phyloP scores from a whole-genome alignment of 805 yeast genomes.

The Tetrapisispora iriomotensis region DNA sequence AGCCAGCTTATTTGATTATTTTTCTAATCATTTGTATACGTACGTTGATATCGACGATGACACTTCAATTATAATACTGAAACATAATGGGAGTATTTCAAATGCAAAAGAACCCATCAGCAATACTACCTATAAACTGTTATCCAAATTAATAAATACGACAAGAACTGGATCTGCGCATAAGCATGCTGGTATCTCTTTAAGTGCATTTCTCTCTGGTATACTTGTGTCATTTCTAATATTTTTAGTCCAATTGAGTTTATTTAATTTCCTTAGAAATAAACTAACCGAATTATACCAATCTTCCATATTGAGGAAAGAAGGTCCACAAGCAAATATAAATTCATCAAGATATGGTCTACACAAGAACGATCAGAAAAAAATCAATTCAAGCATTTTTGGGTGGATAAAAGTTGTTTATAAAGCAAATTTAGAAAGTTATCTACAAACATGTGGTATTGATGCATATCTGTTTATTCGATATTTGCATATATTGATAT shows the following conservation, averaged over 20 bases:
- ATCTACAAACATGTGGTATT: slow-evolving; percentile 39
- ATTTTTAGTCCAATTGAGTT: slow-evolving; percentile 42
- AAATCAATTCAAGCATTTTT: slow-evolving; percentile 18
- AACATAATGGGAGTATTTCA: slow-evolving; percentile 3
- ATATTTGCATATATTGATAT: slow-evolving; percentile 41
- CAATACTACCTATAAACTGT: slow-evolving; percentile 10
- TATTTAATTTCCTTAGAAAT: slow-evolving; percentile 33
- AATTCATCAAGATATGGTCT: neutral
- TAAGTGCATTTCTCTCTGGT: slow-evolving; percentile 47
- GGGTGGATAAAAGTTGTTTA: slow-evolving; percentile 47
- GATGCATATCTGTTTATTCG: slow-evolving; percentile 71
- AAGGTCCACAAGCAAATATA: slow-evolving; percentile 15
- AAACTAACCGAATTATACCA: slow-evolving; percentile 40
- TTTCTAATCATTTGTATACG: slow-evolving; percentile 8
- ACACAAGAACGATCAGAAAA: neutral
- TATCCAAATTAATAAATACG: slow-evolving; percentile 35
- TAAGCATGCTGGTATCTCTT: slow-evolving; percentile 45
- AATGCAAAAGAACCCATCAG: slow-evolving; percentile 6
- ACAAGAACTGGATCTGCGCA: slow-evolving; percentile 54
- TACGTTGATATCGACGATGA: slow-evolving; percentile 12
- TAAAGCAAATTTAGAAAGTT: slow-evolving; percentile 33
- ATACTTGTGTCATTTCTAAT: slow-evolving; percentile 43
- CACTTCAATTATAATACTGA: slow-evolving; percentile 12
- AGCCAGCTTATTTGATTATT: slow-evolving; percentile 1
- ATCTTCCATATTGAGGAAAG: slow-evolving; percentile 32